Base-by-base conservation (phyloP, 257 asterid genomes). In the Scutellaria galericulata region DNA sequence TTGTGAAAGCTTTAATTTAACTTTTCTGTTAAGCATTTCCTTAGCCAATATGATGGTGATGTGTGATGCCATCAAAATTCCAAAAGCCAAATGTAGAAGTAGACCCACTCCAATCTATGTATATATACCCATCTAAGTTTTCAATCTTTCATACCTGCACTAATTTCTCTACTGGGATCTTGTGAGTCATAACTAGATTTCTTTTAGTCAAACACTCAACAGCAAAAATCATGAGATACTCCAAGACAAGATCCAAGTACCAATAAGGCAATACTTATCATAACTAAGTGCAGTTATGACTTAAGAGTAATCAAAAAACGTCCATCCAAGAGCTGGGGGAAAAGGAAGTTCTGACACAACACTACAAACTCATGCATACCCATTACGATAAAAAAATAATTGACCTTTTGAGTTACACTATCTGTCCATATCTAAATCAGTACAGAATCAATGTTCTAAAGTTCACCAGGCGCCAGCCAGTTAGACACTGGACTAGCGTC, bases 41-140 rank as follows among this genome's bases (percentile, higher is more conserved):
- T 13, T 46, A 2, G 58, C 27, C 55, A 1, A 9, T 71, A 35
- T 18, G n/a, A 66, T 11, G 53, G 11, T 22, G 0, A 31, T 15
- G 22, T 14, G 54, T 57, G 48, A 11, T 66, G 15, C 75, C 50
- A 50, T 7, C 37, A 46, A 18, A 61, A 40, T 47, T 48, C 62
- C 27, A 11, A 50, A 37, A 18, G 48, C 62, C 10, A 58, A 31
- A 24, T 48, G 61, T 72, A 31, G 77, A 51, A 59, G 61, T 72
- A 31, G 77, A 51, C 46, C 53, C 42, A 58, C 35, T 63, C 67
- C 9, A n/a, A 48, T 11, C 8, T n/a, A 60, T n/a, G 15, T 2
- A 71, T 24, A 13, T 9, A 13, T 37, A 7, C 8, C 5, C 3
- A 11, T 41, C 39, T 14, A 56, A 56, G 13, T 56, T 24, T 3